phyloP scores from a whole-genome alignment of 164 flowering plant species.

The Nelumbo lutea region DNA sequence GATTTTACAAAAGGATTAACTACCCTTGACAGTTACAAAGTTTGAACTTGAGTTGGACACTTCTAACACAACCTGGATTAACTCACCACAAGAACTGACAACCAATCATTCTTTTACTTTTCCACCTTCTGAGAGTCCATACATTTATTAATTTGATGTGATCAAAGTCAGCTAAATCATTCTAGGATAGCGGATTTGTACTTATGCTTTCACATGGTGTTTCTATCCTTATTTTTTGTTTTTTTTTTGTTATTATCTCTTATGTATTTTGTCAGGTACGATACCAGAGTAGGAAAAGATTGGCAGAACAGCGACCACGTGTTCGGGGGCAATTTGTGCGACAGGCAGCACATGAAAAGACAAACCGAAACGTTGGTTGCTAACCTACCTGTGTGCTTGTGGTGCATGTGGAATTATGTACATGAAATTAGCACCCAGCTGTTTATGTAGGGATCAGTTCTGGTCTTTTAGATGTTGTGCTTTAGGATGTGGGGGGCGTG shows the following conservation, averaged over 20 bases:
- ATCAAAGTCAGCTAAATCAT: too few relatives aligned
- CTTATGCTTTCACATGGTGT: too few relatives aligned
- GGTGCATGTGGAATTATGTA: conserved; percentile 14
- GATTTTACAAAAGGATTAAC: too few relatives aligned
- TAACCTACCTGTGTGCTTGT: conserved; percentile 8
- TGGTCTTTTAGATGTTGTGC: neutral
- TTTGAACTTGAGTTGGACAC: too few relatives aligned
- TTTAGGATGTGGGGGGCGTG: neutral
- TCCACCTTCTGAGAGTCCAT: too few relatives aligned
- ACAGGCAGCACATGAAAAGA: conserved; percentile 28
- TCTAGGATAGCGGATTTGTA: too few relatives aligned
- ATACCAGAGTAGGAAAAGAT: conserved; percentile 67
- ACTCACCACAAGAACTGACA: too few relatives aligned
- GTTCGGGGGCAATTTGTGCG: conserved; percentile 79
- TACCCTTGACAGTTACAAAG: too few relatives aligned
- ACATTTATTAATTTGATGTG: too few relatives aligned
- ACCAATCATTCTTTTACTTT: too few relatives aligned
- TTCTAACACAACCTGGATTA: too few relatives aligned
- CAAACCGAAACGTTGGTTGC: conserved; percentile 22
- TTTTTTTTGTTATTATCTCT: neutral
- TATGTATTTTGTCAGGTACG: conserved; percentile 44
- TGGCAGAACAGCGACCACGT: conserved; percentile 81
- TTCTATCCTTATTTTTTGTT: too few relatives aligned
- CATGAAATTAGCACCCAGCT: conserved; percentile 25
- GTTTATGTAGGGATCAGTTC: conserved; percentile 6